Base-by-base conservation (phyloP, 1,139 yeast genomes). In the Suhomyces coccinellae region DNA sequence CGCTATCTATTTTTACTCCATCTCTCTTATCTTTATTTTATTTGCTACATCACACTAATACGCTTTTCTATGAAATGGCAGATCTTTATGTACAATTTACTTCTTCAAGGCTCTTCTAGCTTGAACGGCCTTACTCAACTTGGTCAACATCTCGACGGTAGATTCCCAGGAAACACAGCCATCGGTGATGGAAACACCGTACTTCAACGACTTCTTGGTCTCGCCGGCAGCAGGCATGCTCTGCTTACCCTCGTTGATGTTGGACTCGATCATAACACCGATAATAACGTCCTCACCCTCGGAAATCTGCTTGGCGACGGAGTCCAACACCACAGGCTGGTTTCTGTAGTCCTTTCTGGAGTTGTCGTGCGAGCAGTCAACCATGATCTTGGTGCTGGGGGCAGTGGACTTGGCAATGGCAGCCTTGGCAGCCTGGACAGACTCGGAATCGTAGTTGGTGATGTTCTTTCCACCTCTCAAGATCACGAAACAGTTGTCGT, bases 321-420 rank as follows among this genome's bases (percentile, higher is more conserved):
- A 79, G 41, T 76, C 75, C 57, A 87, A 83, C 16, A 91, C 98
- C 67, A 79, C 83, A 46, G 98, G 97, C 73, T 93, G 99, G 73
- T 91, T 91, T 67, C 85, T 80, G 85, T 81, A 90, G 69, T 93
- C 96, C 74, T 93, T 93, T 67, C 77, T 82, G 33, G 98, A 90
- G 77, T 93, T 93, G 59, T 96, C 99, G 69, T 93, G 99, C 42
- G 97, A 90, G 71, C 97, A 93, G 71, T 93, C 99, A 54, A 93
- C 85, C 98, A 93, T 91, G 62, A 93, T 86, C 67, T 91, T 80
- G 61, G 85, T 82, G 44, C 71, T 74, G 33, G 73, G 71, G 51
- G 75, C 73, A 45, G 81, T 79, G 26, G 87, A 77, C 57, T 81
- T 80, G 38, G 65, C 64, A 50, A 91, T 75, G 40, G 55, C 57